Evolutionary conservation across 1,139 yeast genomes (phyloP), one percentile per base, ranked within the genome.

Genomic region (Yueomyces sp.): DNA sequence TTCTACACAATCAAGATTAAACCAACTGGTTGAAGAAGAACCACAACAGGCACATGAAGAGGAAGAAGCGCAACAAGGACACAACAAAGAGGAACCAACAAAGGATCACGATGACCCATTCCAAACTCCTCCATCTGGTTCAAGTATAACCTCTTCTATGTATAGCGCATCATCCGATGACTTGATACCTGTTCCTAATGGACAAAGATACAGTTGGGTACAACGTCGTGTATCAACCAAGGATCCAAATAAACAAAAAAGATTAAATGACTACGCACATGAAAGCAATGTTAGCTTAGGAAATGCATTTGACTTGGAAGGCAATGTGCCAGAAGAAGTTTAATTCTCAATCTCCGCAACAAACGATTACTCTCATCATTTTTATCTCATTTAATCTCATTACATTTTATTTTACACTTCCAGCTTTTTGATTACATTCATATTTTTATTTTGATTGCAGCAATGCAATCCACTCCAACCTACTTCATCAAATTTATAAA

Each of bases 111-210:
- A 19, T 19, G 19, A 19, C 19, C 19, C 19, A 19, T 19, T 19
- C 19, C 19, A 19, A 19, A 19, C 19, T 19, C 19, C 19, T 19
- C 19, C 19, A 19, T 19, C 19, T 19, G 32, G 32, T 30, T 7
- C 9, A 7, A 7, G 9, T 7, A 11, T 30, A 7, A 30, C 11
- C 9, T 7, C 7, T 7, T 7, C 9, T 11, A 7, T 11, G 11
- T 7, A 7, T 7, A 30, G 32, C 11, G 32, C 32, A 30, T 53
- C 57, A 5, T 50, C 55, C 7, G 59, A 56, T 40, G 60, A 54
- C 43, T 52, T 57, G 35, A 46, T 56, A 11, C 61, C 62, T 7
- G 50, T 57, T 4, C 53, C 53, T 42, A 47, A 53, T 8, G 61
- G 58, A 34, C 48, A 54, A 25, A 49, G 44, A 26, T 58, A 48